Conservation (phyloP, 768 basidiomycete genomes). For the Psilocybe cyanescens region DNA sequence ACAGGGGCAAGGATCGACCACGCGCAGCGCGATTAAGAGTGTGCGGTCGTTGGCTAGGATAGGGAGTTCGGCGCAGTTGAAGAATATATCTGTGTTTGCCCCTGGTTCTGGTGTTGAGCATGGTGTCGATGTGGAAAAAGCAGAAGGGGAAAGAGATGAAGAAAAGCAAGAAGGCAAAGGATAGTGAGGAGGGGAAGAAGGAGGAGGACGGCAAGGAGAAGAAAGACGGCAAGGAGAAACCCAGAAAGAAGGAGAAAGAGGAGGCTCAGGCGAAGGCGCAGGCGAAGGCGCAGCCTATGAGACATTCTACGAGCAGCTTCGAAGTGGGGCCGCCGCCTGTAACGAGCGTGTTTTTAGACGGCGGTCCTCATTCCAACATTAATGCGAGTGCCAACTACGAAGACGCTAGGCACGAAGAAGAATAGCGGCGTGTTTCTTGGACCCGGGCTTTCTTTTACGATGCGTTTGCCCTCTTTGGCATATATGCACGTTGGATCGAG, state of each 20-base stretch:
- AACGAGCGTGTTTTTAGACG: too few relatives aligned
- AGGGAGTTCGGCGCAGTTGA: constrained; percentile 71
- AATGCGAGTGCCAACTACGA: too few relatives aligned
- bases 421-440: too few relatives aligned
- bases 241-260: constrained; percentile 32
- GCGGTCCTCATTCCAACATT: too few relatives aligned
- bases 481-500: too few relatives aligned
- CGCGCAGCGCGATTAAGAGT: constrained; percentile 76
- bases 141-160: constrained; percentile 42
- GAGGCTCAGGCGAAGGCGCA: constrained; percentile 39
- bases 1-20: constrained; percentile 59
- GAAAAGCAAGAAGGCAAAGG: constrained; percentile 22
- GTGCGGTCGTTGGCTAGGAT: constrained; percentile 75
- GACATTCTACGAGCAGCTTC: constrained; percentile 7
- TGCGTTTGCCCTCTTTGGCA: too few relatives aligned
- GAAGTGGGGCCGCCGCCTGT: too few relatives aligned
- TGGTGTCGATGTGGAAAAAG: constrained; percentile 35
- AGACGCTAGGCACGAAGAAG: too few relatives aligned
- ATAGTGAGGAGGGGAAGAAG: constrained; percentile 24
- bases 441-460: too few relatives aligned
- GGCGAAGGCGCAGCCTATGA: constrained; percentile 2
- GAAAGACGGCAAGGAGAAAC: constrained; percentile 25
- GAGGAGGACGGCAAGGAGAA: constrained; percentile 1
- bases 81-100: constrained; percentile 26
- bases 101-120: constrained; percentile 31